Conservation (phyloP, 225 moss, liverwort and hornwort genomes). For the Pseudoscleropodium purum region DNA sequence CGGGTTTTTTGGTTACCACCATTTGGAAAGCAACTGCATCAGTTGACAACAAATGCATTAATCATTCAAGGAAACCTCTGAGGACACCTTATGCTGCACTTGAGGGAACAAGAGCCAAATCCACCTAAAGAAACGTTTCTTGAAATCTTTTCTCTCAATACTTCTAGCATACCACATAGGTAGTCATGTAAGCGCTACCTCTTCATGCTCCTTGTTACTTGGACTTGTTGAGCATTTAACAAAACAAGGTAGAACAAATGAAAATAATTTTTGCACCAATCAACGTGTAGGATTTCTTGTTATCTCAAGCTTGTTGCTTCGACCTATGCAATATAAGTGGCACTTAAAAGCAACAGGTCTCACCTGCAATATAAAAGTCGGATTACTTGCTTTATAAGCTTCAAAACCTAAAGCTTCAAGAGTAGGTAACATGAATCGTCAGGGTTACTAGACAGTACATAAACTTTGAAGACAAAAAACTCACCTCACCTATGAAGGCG, state of each 20-base stretch:
- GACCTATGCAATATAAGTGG: neutral
- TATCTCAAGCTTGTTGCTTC: neutral
- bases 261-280: no score
- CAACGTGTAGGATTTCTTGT: neutral
- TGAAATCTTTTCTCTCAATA: neutral
- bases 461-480: neutral
- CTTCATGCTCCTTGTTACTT: neutral
- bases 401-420: neutral
- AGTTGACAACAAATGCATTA: neutral
- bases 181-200: neutral
- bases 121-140: neutral
- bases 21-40: neutral
- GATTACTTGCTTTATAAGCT: neutral
- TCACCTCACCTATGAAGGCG: constrained; percentile 78
- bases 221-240: neutral
- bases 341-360: neutral
- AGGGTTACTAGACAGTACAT: neutral
- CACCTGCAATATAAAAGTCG: neutral
- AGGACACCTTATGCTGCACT: neutral
- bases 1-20: neutral
- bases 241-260: neutral
- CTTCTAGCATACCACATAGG: neutral
- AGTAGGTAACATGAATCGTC: neutral
- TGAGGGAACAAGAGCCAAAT: neutral
- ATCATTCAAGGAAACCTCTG: neutral